Base-by-base conservation (phyloP, 192 early-diverging fungal species). In the Umbelopsis vinacea region DNA sequence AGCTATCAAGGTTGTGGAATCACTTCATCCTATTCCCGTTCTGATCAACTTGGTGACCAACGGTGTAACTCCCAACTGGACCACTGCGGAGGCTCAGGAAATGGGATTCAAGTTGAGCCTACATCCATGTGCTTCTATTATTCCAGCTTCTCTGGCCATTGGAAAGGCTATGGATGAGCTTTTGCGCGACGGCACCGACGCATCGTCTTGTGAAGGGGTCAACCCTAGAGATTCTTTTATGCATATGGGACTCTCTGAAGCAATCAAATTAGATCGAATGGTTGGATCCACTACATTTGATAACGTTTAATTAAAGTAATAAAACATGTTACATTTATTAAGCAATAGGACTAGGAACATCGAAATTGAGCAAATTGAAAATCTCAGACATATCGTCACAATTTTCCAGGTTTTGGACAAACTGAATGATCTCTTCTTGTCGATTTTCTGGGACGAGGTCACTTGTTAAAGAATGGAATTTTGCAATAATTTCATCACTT, bases 21-120 rank as follows among this genome's bases (percentile, higher is more conserved):
- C 54, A 2, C 55, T 72, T 10, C 12, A n/a, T 46, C 71, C 71
- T 33, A 33, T 55, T n/a, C 71, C 71, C 17, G 71, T 66, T n/a
- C 46, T 72, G 6, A 46, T 72, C 43, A 72, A 72, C 19, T 33
- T 72, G 23, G 71, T 72, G 11, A 63, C 71, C 6, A 72, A 72
- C 60, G 57, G 71, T 37, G 71, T 63, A 19, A 72, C 71, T 24
- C 71, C 71, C 33, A 63, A 60, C n/a, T 72, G 71, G 71, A 72
- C 54, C 2, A 29, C 54, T 48, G 21, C 71, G 9, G 45, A 72
- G n/a, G 71, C 71, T 46, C 53, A 72, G 9, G 46, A 72, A 21
- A 60, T 72, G 60, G 71, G 71, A 3, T 72, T 72, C 11, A 66
- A 60, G 10, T 33, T 72, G 23, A 66, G 52, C 33, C 63, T 72